Evolutionary conservation across 2,329 filamentous ascomycete species (phyloP).

Genomic region (Aspergillus jensenii): DNA sequence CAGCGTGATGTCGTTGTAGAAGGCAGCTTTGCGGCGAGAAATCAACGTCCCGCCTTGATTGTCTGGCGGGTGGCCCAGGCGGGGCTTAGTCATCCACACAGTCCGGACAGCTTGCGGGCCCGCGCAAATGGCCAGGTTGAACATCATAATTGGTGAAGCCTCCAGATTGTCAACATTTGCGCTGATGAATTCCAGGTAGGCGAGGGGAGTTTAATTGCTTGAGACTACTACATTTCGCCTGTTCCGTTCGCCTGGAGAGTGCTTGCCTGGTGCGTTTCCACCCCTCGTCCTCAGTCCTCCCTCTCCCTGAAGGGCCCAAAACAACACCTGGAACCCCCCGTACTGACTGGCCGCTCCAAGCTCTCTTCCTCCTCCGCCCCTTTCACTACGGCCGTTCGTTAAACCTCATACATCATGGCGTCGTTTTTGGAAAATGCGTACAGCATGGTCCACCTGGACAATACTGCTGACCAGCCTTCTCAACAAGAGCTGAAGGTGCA

Average conservation of each 20-base stretch:
- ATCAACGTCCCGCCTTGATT: constrained; percentile 10
- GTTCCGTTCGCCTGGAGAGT: constrained; percentile 27
- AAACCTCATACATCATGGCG: constrained; percentile 67
- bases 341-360: constrained; percentile 31
- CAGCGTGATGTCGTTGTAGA: constrained; percentile 4
- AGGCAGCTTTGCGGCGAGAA: constrained; percentile 12
- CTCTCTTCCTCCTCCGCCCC: constrained; percentile 30
- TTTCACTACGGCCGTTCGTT: constrained; percentile 21
- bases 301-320: constrained; percentile 19
- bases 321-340: constrained; percentile 24
- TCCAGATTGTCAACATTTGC: constrained; percentile 33
- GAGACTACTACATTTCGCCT: constrained; percentile 27
- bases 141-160: constrained; percentile 22
- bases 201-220: constrained; percentile 35
- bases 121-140: constrained; percentile 44
- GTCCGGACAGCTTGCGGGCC: constrained; percentile 36
- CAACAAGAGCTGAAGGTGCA: constrained; percentile 89
- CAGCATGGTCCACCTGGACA: constrained; percentile 97
- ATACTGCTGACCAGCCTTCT: constrained; percentile 86
- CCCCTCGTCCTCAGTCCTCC: constrained; percentile 13
- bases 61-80: constrained; percentile 15
- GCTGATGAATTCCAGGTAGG: constrained; percentile 38
- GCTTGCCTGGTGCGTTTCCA: constrained; percentile 26
- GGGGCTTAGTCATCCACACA: constrained; percentile 49
- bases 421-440: constrained; percentile 93